Conservation (phyloP, 2,329 filamentous ascomycete species). For the Tolypocladium tundrense region DNA sequence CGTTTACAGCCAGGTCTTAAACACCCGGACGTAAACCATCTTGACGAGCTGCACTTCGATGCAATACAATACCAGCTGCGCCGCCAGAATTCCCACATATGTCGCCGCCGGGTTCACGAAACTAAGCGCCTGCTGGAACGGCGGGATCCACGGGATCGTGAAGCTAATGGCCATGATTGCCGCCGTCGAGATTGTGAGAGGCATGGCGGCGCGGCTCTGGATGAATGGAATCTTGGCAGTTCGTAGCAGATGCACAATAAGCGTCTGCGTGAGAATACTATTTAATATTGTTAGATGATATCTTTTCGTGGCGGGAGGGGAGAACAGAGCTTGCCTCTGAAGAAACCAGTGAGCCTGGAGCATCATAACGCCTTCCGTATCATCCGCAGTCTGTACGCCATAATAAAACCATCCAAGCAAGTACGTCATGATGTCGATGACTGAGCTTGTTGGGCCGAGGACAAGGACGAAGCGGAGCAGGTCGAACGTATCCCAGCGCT, state of each 20-base stretch:
- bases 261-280: conserved; percentile 15
- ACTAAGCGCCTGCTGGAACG: conserved; percentile 8
- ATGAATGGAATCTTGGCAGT: conserved; percentile 15
- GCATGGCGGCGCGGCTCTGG: conserved; percentile 11
- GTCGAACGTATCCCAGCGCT: conserved; percentile 15
- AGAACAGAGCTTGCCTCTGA: conserved; percentile 6
- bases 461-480: conserved; percentile 17
- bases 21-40: conserved; percentile 14
- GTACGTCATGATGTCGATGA: conserved; percentile 15
- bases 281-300: too few relatives aligned
- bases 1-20: conserved; percentile 14
- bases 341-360: conserved; percentile 18
- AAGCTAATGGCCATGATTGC: conserved; percentile 15
- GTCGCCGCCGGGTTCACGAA: conserved; percentile 10
- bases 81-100: conserved; percentile 12
- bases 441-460: conserved; percentile 16
- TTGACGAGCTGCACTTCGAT: conserved; percentile 16
- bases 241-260: conserved; percentile 16
- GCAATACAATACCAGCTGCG: conserved; percentile 13
- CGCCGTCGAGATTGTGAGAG: conserved; percentile 12
- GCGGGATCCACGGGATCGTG: conserved; percentile 14
- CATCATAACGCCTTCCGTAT: conserved; percentile 5
- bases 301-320: not conserved
- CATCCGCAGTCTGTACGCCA: conserved; percentile 7
- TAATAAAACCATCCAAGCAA: conserved; percentile 13